Base-by-base conservation (phyloP, 2,329 filamentous ascomycete genomes). In the Leptoxyphium fumago region DNA sequence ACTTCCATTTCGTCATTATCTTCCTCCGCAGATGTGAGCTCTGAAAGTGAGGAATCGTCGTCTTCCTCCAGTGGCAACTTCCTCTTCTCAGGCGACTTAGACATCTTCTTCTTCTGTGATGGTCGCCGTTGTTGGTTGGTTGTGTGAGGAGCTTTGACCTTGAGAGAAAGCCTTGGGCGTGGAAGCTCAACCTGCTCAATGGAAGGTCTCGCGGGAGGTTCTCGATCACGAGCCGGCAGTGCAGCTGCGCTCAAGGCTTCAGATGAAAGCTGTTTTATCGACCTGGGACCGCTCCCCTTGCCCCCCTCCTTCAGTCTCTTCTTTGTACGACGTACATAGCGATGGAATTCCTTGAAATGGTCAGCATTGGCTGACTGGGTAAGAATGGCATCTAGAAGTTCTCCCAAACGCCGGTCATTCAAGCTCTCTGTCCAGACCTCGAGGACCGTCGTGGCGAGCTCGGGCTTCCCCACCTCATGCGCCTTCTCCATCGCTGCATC, bases 401-500 rank as follows among this genome's bases (percentile, higher is more conserved):
- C 51, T 36, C 61, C 59, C 18, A 71, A 51, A 15, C 48, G 48
- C 13, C 52, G 43, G 41, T 70, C 58, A 13, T 46, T 53, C 28
- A 61, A 56, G 52, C 64, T 66, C 43, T 66, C 56, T 21, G 61
- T 52, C 53, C 64, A 66, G 39, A 72, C 58, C 41, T 65, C 58
- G 45, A 63, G 58, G 9, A 73, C 53, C 10, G 68, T 68, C 15
- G 52, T 49, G 21, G 61, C 64, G 38, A 66, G 56, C 15, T 55
- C 52, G 14, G 56, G 56, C 40, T 64, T 62, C 17, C 61, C 54
- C 15, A 61, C 52, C 39, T 61, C 58, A 39, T 56, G 55, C 7
- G 68, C 61, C 47, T 64, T 63, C 39, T 55, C 52, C 44, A 66
- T 61, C 34, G 68, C 67, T 15, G 64, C 62, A 28, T 69, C 64